Conservation (phyloP, 495 filamentous ascomycete genomes). For the Rhypophila decipiens region DNA sequence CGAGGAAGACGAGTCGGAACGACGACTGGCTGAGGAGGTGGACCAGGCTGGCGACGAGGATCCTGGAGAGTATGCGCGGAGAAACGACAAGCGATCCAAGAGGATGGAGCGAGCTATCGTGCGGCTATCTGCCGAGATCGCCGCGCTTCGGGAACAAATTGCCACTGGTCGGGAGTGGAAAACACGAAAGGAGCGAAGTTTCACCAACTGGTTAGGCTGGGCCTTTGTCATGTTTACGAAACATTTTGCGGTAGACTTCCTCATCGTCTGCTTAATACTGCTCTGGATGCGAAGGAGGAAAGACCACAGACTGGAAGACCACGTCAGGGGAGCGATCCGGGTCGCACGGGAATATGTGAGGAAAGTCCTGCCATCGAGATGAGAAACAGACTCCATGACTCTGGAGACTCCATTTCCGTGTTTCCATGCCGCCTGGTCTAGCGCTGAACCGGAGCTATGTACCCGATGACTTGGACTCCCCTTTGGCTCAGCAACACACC, state of each 20-base stretch:
- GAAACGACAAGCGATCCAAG: conserved; percentile 63
- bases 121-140: conserved; percentile 85
- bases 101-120: conserved; percentile 83
- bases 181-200: conserved; percentile 44
- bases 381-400: no score
- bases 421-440: no score
- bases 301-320: conserved; percentile 70
- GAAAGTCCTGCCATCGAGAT: conserved; percentile 47
- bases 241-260: conserved; percentile 65
- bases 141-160: conserved; percentile 89
- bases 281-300: conserved; percentile 74
- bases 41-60: conserved; percentile 38
- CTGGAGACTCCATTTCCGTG: no score
- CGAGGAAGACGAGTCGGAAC: conserved; percentile 66
- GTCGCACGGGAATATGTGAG: conserved; percentile 54
- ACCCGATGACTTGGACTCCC: no score
- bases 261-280: conserved; percentile 62
- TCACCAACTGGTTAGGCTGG: conserved; percentile 69
- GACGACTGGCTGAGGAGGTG: conserved; percentile 31
- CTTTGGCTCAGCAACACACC: no score
- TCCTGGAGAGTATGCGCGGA: conserved; percentile 30
- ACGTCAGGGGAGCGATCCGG: conserved; percentile 59
- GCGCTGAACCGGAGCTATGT: no score
- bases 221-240: conserved; percentile 62
- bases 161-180: conserved; percentile 57